Evolutionary conservation across 352 stramenopile genomes (phyloP), one percentile per base, ranked within the genome.

Genomic region (Phytophthora quininea): DNA sequence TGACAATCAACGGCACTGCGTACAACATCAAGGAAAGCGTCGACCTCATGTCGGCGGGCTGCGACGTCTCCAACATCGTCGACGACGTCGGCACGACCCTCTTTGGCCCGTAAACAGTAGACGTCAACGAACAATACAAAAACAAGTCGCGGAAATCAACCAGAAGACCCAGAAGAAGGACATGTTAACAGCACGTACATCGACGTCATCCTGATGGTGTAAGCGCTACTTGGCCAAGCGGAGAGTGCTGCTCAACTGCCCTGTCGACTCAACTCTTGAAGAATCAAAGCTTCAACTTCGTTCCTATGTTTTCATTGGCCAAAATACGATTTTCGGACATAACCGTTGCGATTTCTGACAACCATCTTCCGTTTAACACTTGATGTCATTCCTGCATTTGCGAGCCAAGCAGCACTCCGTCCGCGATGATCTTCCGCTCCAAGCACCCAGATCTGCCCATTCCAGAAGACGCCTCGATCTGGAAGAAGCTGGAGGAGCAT

Each of bases 391-490:
- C 43, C 58, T 60, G 7, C 37, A 75, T 75, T 75, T 64, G 62
- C 68, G 35, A 48, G 33, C 15, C 42, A 32, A 31, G 19, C 27
- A 12, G 9, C 54, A 64, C 42, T 40, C 29, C 45, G 24, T 24
- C 46, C n/a, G 7, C 46, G 15, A 84, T 76, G 73, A 78, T 87
- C 62, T 87, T 80, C 64, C 65, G 62, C 30, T 87, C 78, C 7
- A 67, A 65, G 11, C 58, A 70, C 47, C 61, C 54, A 3, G 47
- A 49, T 24, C 43, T 83, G 0, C 46, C 61, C 27, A 71, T 83
- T 57, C 76, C 76, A 12, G 47, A 74, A 12, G 73, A 84, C 47
- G 54, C 67, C 3, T 82, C 73, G 14, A 70, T 88, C 40, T 88
- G 73, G 74, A 68, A 79, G 31, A 53, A 69, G 19, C 31, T 82